Evolutionary conservation across 2,329 filamentous ascomycete species (phyloP), one percentile per base, ranked within the genome.

Genomic region (Colletotrichum shisoi): DNA sequence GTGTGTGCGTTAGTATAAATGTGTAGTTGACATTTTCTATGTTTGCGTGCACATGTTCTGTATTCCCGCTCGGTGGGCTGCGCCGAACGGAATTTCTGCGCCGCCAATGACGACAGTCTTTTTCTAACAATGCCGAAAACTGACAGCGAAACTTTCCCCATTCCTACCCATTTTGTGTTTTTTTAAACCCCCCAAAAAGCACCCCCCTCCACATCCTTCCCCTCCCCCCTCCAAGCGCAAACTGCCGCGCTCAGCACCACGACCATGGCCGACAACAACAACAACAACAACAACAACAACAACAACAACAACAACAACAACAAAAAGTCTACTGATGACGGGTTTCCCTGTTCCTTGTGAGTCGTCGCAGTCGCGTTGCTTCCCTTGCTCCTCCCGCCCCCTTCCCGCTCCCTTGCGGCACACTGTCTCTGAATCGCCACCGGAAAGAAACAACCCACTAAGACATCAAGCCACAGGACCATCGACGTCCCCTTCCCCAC

Each of bases 401-500:
- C 21, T 39, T 31, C 19, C 17, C 56, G 31, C n/a, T n/a, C 40
- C n/a, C 13, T 27, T 46, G 42, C 39, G 31, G n/a, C 45, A 39
- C 51, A 52, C 45, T 52, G 52, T 57, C 24, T 45, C 44, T 44
- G 37, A 46, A 31, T 21, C 21, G 9, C 34, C 34, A 39, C 34
- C 34, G 21, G 27, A 44, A 21, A 31, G 54, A 57, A 34, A 60
- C n/a, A 46, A 37, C 13, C 31, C 4, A 42, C 62, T 65, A 39
- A 68, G 54, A 65, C 64, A 64, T 57, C 70, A 74, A 94, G 92
- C 73, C 63, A 34, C 54, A 68, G 65, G 49, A 87, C 85, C 67
- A 85, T 97, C 70, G 84, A 89, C 72, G 84, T 95, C 67, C 94
- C 95, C 51, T 91, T 98, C 75, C 94, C 94, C 21, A 91, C 89